Percentiles rank a stretch among this genome's conserved stretches.
These are phyloP conservation scores for Solanum ahanhuiri DNA, from an alignment of 257 asterid genomes.

Conservation along the genomic window DNA sequence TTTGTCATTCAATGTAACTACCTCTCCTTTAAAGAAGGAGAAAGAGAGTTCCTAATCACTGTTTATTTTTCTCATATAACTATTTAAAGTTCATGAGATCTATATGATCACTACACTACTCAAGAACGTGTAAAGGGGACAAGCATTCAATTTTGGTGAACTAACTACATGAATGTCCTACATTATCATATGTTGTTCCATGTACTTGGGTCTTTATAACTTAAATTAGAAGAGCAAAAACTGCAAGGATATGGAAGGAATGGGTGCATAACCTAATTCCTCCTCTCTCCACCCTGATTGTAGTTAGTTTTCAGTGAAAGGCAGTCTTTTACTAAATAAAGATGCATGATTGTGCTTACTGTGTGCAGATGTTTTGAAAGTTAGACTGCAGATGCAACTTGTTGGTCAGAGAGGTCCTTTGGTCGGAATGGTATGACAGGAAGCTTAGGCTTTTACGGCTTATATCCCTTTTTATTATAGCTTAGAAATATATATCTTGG, in stretches of 20 bases:
- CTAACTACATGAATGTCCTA: background rate
- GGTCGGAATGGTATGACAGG: slow-evolving; percentile 68
- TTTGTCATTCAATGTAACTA: background rate
- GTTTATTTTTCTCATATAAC: background rate
- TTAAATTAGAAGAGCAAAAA: background rate
- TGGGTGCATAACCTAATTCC: background rate
- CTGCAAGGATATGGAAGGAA: background rate
- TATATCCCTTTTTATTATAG: background rate
- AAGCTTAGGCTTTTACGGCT: background rate
- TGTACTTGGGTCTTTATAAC: background rate
- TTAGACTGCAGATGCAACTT: slow-evolving; percentile 97
- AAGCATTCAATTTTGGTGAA: background rate
- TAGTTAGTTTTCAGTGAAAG: background rate
- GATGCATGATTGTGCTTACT: slow-evolving; percentile 17
- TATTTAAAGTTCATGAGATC: background rate
- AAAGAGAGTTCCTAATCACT: background rate
- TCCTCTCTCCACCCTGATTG: background rate
- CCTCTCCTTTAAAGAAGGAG: background rate
- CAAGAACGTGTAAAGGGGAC: background rate
- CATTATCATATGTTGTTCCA: background rate
- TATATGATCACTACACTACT: background rate
- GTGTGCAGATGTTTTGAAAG: slow-evolving; percentile 87
- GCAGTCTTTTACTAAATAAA: background rate
- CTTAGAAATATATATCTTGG: background rate
- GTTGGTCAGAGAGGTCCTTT: slow-evolving; percentile 92